Conservation (phyloP, 176 grass and related monocot species). For the Avena atlantica region DNA sequence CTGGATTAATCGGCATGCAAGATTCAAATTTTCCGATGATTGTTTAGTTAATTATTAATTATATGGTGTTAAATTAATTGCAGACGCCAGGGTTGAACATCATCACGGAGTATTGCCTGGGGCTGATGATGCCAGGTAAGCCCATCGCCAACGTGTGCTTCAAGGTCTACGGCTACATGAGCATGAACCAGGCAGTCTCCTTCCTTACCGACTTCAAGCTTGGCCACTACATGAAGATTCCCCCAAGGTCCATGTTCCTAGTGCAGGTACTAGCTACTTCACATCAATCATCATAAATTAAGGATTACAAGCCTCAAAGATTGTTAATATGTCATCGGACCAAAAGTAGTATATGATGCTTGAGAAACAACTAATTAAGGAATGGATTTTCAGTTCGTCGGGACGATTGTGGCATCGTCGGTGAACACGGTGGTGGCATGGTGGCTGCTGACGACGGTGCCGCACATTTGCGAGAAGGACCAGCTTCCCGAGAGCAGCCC, state of each 20-base stretch:
- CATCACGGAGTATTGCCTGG: slow-evolving; percentile 78
- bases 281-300: background rate
- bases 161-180: slow-evolving; percentile 96
- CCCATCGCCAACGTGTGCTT: slow-evolving; percentile 95
- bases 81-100: slow-evolving; percentile 86
- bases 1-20: background rate
- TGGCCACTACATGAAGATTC: slow-evolving; percentile 97
- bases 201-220: slow-evolving; percentile 93
- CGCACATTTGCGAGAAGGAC: slow-evolving; percentile 72
- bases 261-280: slow-evolving; percentile 63
- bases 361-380: background rate
- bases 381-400: slow-evolving; percentile 55
- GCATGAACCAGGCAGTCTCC: slow-evolving; percentile 87
- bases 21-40: background rate
- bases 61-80: background rate
- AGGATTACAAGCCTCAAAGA: background rate
- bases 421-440: slow-evolving; percentile 79
- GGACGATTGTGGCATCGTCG: slow-evolving; percentile 66
- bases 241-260: slow-evolving; percentile 89
- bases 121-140: slow-evolving; percentile 79
- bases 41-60: background rate
- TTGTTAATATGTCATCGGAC: background rate
- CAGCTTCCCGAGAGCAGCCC: slow-evolving; percentile 74
- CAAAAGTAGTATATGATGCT: background rate
- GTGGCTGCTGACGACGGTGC: slow-evolving; percentile 80